Evolutionary conservation across 1,284 basidiomycete species (phyloP).

Genomic region (Xerocomus nothofagi): DNA sequence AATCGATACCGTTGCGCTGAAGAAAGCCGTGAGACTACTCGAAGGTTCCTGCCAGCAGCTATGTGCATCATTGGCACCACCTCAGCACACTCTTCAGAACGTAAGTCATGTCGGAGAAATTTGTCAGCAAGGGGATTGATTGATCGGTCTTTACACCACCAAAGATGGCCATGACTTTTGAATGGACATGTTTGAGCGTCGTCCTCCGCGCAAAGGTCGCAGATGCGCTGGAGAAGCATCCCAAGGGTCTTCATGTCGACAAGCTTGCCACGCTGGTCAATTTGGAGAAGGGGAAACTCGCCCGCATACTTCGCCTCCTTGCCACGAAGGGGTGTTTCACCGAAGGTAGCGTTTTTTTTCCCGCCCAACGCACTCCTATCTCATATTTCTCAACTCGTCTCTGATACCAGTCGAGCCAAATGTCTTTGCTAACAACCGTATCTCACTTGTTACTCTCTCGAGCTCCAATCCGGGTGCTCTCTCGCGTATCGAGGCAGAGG

Average conservation of each 20-base stretch:
- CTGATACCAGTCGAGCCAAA: conserved; percentile 20
- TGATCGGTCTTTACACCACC: not conserved
- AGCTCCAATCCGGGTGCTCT: conserved; percentile 11
- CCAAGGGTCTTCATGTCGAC: conserved; percentile 29
- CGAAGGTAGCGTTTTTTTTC: conserved; percentile 23
- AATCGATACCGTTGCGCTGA: conserved; percentile 21
- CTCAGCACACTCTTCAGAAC: conserved; percentile 30
- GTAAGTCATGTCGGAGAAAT: conserved; percentile 14
- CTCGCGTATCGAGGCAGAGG: conserved; percentile 15
- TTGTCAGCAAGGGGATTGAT: not conserved
- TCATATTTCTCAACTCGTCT: not conserved
- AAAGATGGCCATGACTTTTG: conserved; percentile 23
- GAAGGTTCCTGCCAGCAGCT: conserved; percentile 31
- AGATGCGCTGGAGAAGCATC: conserved; percentile 23
- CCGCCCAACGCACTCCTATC: not conserved
- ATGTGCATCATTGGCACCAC: conserved; percentile 31
- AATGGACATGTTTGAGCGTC: conserved; percentile 29
- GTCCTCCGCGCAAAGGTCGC: conserved; percentile 25
- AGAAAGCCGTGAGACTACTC: conserved; percentile 31
- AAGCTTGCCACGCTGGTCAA: conserved; percentile 25
- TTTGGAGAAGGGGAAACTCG: conserved; percentile 31
- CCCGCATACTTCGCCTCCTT: conserved; percentile 35
- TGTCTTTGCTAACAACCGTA: conserved; percentile 32
- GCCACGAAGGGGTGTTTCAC: conserved; percentile 35
- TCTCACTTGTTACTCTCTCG: conserved; percentile 26